phyloP scores from a whole-genome alignment of 2,329 filamentous ascomycete species.

The Lasiodiplodia sp. region DNA sequence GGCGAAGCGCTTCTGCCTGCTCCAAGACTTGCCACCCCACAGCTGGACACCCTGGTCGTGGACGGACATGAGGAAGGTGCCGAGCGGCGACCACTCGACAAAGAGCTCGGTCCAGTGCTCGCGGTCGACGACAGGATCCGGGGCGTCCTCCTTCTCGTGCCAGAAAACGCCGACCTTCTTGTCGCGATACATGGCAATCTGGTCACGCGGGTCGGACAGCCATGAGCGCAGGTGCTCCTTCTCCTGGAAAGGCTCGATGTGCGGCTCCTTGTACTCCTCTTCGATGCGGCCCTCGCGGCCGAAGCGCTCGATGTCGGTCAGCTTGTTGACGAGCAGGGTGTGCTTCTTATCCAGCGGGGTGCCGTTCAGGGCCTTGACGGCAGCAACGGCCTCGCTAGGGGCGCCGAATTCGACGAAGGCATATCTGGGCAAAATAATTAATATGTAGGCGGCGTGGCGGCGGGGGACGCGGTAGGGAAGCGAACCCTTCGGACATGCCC shows the following conservation, averaged over 20 bases:
- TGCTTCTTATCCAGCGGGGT: constrained; percentile 96
- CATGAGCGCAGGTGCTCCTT: constrained; percentile 96
- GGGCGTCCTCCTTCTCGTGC: constrained; percentile 94
- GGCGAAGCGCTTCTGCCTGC: constrained; percentile 88
- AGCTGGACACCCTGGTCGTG: constrained; percentile 96
- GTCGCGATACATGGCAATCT: constrained; percentile 92
- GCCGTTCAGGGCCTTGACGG: constrained; percentile 86
- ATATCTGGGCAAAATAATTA: constrained; percentile 65
- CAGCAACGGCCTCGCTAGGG: constrained; percentile 85
- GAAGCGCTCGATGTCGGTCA: constrained; percentile 96
- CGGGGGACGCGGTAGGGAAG: constrained; percentile 3
- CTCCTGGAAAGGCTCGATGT: constrained; percentile 84
- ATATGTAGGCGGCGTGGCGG: background rate
- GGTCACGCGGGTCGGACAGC: constrained; percentile 88
- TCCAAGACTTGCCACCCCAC: constrained; percentile 92
- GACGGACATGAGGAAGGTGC: constrained; percentile 92
- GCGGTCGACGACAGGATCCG: constrained; percentile 89
- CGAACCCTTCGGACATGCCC: constrained; percentile 85
- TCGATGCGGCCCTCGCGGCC: constrained; percentile 92
- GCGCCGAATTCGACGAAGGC: constrained; percentile 97
- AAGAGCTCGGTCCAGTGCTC: constrained; percentile 98
- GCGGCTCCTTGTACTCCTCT: constrained; percentile 84
- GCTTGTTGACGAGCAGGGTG: constrained; percentile 94
- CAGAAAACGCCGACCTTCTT: constrained; percentile 95
- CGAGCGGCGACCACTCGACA: constrained; percentile 95